Evolutionary conservation across 371 early-diverging fungal species (phyloP).

Genomic region (Haplosporangium sp.): DNA sequence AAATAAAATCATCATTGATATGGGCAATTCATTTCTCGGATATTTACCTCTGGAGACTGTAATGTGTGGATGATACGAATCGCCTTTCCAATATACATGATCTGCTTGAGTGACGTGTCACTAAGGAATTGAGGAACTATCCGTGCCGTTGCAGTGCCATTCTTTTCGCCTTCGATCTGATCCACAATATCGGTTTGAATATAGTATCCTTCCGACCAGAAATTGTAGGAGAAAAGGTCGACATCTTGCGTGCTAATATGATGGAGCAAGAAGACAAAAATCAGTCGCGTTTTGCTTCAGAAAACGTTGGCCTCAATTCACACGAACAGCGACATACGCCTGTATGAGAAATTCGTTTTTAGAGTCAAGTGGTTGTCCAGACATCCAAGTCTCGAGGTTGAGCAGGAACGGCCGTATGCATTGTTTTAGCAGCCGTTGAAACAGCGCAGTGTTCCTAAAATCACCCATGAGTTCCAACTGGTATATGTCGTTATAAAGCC

Average conservation of each 20-base stretch:
- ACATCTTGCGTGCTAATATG: slow-evolving; percentile 15
- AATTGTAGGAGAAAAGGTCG: slow-evolving; percentile 25
- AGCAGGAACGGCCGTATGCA: slow-evolving; percentile 36
- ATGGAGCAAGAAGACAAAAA: too few relatives aligned
- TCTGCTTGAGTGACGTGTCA: slow-evolving; percentile 10
- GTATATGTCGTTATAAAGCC: slow-evolving; percentile 13
- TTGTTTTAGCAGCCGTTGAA: slow-evolving; percentile 28
- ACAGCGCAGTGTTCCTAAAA: slow-evolving; percentile 1
- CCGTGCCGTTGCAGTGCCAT: not conserved
- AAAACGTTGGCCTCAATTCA: not conserved
- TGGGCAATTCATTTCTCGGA: not conserved
- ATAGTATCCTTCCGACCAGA: slow-evolving; percentile 33
- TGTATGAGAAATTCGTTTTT: slow-evolving; percentile 33
- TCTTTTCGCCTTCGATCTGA: not conserved
- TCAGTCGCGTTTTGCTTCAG: too few relatives aligned
- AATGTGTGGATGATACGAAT: slow-evolving; percentile 27
- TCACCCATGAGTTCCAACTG: slow-evolving; percentile 28
- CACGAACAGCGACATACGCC: slow-evolving; percentile 23
- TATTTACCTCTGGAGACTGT: slow-evolving; percentile 20
- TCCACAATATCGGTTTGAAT: slow-evolving; percentile 23
- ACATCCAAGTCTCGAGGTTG: slow-evolving; percentile 42
- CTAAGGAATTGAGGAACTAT: slow-evolving; percentile 30
- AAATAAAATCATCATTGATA: not conserved
- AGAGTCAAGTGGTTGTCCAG: slow-evolving; percentile 27
- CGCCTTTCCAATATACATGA: slow-evolving; percentile 48